Evolutionary conservation across 352 stramenopile genomes (phyloP), one percentile per base, ranked within the genome.

Genomic region (Phytophthora lateralis): DNA sequence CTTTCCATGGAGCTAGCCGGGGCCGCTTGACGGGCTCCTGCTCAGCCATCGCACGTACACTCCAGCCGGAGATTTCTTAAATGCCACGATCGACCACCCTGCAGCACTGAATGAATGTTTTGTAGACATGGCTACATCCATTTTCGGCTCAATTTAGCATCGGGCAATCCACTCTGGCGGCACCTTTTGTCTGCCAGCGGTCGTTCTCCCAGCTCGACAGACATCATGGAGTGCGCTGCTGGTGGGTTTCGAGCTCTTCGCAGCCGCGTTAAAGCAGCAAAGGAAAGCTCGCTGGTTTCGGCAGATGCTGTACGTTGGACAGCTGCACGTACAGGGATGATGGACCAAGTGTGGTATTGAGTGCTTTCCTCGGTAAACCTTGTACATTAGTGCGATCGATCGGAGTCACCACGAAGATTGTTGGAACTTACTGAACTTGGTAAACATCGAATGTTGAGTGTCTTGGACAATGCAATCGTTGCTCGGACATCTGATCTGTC

Each of bases 231-330:
- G 18, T 66, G 60, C 35, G 61, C 63, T 8, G 68, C 69, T 4
- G 58, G 59, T 20, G 69, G 76, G 45, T 83, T 86, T 37, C 68
- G 64, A 42, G 64, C 69, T 21, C 72, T 82, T 4, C 71, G 69
- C 11, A 75, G 42, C n/a, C 77, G 80, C 29, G 72, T 82, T 0
- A 73, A 74, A 18, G 64, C 61, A 2, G 39, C 53, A 10, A 87
- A 77, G 50, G 43, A 57, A 14, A 45, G 6, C 1, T 24, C 21
- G 10, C 11, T 34, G 18, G 10, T 20, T 35, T 15, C 6, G 3
- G 12, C 11, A 0, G 2, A 18, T n/a, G 21, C 11, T 14, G 30
- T 21, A 42, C 34, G 30, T 43, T 20, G n/a, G 32, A n/a, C 11
- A 34, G 30, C 9, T 15, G 34, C 10, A 9, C 21, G 21, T 24